These are phyloP conservation scores for Spergularia azorica DNA, from an alignment of 179 eudicot genomes.

Conservation along the genomic window DNA sequence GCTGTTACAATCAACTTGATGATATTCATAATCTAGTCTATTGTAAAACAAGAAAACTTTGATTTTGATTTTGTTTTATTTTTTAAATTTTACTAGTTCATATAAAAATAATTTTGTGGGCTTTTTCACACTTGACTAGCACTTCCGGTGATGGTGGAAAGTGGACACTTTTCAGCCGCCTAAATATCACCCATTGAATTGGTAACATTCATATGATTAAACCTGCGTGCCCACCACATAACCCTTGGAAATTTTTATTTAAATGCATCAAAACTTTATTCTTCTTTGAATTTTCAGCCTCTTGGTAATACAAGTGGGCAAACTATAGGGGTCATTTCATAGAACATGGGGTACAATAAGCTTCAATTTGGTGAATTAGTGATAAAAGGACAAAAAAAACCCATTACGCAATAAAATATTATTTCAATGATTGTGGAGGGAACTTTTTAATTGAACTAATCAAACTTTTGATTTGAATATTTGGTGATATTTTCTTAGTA, in stretches of 20 bases:
- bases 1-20: no score
- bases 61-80: no score
- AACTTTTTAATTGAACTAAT: neutral
- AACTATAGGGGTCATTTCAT: neutral
- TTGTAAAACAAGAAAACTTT: no score
- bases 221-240: neutral
- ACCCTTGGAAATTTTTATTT: neutral
- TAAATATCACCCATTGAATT: slow-evolving; percentile 12
- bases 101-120: neutral
- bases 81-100: no score
- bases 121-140: slow-evolving; percentile 16
- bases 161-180: slow-evolving; percentile 15
- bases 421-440: slow-evolving; percentile 6
- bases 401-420: neutral
- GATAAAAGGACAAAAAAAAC: neutral
- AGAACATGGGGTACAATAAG: neutral
- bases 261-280: no score
- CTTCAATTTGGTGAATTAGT: neutral
- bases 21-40: no score
- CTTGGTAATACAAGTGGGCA: slow-evolving; percentile 14
- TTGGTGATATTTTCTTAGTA: neutral
- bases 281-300: neutral
- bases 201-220: neutral
- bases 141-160: slow-evolving; percentile 1
- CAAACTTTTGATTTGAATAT: neutral